phyloP scores from a whole-genome alignment of 768 basidiomycete genomes.

The Suillus plorans region DNA sequence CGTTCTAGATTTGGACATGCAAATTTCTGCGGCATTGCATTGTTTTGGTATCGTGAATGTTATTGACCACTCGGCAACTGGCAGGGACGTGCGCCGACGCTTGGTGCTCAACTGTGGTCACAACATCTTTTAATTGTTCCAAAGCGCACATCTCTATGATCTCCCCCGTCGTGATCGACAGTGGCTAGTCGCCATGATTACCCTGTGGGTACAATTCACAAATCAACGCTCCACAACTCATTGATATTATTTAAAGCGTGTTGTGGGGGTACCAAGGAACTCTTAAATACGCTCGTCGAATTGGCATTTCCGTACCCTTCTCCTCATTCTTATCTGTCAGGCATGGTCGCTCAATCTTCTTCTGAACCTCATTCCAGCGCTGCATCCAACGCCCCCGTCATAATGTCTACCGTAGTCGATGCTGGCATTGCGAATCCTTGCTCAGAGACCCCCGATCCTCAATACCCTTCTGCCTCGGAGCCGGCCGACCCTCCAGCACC shows the following conservation, averaged over 20 bases:
- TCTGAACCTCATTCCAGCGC: neutral
- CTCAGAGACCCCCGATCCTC: neutral
- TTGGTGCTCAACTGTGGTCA: neutral
- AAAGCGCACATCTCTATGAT: neutral
- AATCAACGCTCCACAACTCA: conserved; percentile 10
- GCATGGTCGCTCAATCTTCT: conserved; percentile 7
- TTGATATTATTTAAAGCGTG: neutral
- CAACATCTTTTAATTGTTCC: neutral
- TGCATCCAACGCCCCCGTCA: neutral
- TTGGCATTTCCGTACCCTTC: neutral
- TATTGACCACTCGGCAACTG: neutral
- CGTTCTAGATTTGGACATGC: neutral
- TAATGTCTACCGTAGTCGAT: too few species aligned
- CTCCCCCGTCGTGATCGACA: neutral
- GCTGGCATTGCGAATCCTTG: neutral
- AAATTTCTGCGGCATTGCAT: neutral
- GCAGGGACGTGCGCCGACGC: neutral
- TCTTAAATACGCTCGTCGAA: neutral
- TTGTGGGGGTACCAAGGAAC: neutral
- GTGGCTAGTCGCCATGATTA: neutral
- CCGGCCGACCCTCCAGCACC: too few species aligned
- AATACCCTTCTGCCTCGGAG: neutral
- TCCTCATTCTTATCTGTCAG: conserved; percentile 2
- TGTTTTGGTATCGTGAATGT: neutral
- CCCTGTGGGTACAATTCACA: neutral